phyloP scores from a whole-genome alignment of 148 eudicot genomes.

The Camellia japonica region DNA sequence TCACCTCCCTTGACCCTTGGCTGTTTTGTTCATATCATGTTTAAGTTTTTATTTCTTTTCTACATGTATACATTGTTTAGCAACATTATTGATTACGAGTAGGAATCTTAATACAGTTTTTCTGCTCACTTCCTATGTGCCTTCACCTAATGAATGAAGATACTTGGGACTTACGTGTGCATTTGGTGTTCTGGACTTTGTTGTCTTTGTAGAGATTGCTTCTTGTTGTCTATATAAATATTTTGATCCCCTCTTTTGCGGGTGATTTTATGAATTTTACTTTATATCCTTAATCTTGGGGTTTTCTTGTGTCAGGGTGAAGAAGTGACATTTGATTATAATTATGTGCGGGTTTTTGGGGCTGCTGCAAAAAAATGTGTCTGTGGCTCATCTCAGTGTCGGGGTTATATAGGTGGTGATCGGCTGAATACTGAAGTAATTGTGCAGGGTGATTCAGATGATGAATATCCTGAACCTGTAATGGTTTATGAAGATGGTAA shows the following conservation, averaged over 20 bases:
- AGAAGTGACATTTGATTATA: constrained; percentile 91
- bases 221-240: neutral
- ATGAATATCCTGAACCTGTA: constrained; percentile 77
- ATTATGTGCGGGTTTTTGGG: constrained; percentile 93
- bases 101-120: no score
- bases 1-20: no score
- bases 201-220: neutral
- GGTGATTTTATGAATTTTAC: neutral
- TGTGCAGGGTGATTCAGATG: constrained; percentile 89
- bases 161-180: neutral
- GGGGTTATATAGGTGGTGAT: constrained; percentile 91
- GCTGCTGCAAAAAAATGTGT: constrained; percentile 98
- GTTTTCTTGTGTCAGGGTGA: constrained; percentile 60
- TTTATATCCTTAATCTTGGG: neutral
- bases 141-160: neutral
- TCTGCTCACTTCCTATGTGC: no score
- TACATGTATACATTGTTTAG: no score
- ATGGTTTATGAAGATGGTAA: constrained; percentile 51
- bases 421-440: constrained; percentile 57
- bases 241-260: neutral
- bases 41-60: no score
- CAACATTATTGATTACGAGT: no score
- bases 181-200: no score
- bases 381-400: constrained; percentile 78
- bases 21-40: no score